A percentile compares a stretch with the other conserved stretches of the same genome.
Conservation (phyloP, 805 yeast genomes). For the Brettanomyces anomalus region DNA sequence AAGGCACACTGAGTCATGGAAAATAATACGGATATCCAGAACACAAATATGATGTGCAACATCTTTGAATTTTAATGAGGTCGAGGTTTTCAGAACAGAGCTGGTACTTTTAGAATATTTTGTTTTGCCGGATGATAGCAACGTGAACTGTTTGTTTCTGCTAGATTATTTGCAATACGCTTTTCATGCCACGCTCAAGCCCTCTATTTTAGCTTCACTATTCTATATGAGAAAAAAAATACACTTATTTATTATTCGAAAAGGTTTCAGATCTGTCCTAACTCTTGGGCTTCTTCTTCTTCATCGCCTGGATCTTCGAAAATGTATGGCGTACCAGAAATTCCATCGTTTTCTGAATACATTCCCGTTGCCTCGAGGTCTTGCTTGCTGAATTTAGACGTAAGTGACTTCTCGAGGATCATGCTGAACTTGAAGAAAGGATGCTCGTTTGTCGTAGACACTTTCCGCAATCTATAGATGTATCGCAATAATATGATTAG, state of each 20-base stretch:
- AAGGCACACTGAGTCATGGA: too few relatives aligned
- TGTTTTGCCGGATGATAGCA: too few relatives aligned
- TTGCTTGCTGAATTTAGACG: not conserved
- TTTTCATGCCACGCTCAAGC: too few relatives aligned
- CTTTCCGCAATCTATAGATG: slow-evolving; percentile 5
- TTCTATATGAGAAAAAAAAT: not conserved
- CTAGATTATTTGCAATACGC: too few relatives aligned
- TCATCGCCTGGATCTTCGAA: slow-evolving; percentile 1
- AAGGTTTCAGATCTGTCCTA: not conserved
- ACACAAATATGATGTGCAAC: too few relatives aligned
- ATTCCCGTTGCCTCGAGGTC: not conserved
- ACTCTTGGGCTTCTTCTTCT: not conserved
- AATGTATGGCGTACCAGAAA: not conserved
- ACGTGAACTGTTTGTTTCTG: too few relatives aligned
- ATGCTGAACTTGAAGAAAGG: slow-evolving; percentile 7
- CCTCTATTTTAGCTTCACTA: too few relatives aligned
- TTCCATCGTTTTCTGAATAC: not conserved
- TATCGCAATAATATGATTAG: not conserved
- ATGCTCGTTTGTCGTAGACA: slow-evolving; percentile 6
- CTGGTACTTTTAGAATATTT: too few relatives aligned
- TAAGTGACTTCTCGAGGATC: slow-evolving; percentile 3
- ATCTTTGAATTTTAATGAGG: too few relatives aligned
- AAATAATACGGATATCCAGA: too few relatives aligned
- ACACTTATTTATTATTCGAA: not conserved
- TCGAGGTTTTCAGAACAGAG: too few relatives aligned